Conservation (phyloP, 2,329 filamentous ascomycete species). For the Pseudogymnoascus sp. region DNA sequence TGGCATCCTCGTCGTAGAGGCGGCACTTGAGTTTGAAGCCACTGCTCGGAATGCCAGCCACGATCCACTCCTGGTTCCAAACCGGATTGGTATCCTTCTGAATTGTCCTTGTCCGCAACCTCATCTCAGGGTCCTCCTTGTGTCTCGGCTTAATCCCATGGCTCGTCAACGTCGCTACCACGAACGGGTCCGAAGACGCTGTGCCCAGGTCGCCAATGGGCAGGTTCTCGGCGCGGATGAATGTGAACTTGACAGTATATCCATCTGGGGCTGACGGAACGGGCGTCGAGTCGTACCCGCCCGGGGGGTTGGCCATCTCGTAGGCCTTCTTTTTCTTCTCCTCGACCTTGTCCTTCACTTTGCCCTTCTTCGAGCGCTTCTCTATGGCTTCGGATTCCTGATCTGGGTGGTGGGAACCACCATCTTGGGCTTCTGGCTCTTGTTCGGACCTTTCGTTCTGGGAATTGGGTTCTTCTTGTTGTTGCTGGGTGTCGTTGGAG, state of each 20-base stretch:
- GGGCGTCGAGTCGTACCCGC: constrained; percentile 75
- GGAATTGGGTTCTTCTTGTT: neutral
- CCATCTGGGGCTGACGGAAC: constrained; percentile 68
- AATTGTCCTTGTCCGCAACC: constrained; percentile 69
- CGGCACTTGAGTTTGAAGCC: constrained; percentile 82
- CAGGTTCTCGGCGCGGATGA: constrained; percentile 74
- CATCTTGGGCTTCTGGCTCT: neutral
- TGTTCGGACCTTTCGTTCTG: neutral
- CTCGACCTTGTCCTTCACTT: constrained; percentile 27
- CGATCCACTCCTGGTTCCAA: constrained; percentile 83
- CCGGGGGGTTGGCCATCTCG: constrained; percentile 34
- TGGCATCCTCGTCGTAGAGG: constrained; percentile 83
- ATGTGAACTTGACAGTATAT: constrained; percentile 78
- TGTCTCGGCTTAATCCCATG: constrained; percentile 62
- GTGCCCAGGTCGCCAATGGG: constrained; percentile 74
- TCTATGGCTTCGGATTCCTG: constrained; percentile 1
- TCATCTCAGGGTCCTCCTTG: constrained; percentile 75
- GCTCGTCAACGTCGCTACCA: constrained; percentile 69
- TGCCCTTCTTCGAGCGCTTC: constrained; percentile 1
- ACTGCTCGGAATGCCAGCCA: constrained; percentile 74
- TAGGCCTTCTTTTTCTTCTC: constrained; percentile 27
- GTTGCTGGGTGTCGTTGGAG: neutral
- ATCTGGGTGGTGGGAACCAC: neutral
- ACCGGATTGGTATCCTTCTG: constrained; percentile 64
- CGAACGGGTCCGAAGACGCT: constrained; percentile 75